Conservation (phyloP, 495 filamentous ascomycete genomes). For the Hyaloscypha variabilis region DNA sequence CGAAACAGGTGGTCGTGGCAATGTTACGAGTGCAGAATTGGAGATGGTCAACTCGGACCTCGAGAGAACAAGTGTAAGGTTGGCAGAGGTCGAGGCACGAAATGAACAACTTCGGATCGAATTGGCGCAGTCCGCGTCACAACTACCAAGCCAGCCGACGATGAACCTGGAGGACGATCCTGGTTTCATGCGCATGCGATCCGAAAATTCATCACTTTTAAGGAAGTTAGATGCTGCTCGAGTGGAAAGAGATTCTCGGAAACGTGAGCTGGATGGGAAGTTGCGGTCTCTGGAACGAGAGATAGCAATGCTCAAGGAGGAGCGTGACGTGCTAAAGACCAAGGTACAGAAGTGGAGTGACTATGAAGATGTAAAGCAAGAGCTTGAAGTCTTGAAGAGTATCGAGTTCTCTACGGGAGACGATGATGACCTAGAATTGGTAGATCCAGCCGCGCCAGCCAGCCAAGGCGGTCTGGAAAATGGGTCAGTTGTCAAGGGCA, state of each 20-base stretch:
- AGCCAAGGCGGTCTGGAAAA: slow-evolving; percentile 38
- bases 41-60: slow-evolving; percentile 91
- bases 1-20: slow-evolving; percentile 50
- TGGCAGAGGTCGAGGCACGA: slow-evolving; percentile 90
- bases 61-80: slow-evolving; percentile 81
- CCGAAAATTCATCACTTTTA: slow-evolving; percentile 89
- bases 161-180: slow-evolving; percentile 81
- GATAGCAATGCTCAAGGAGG: slow-evolving; percentile 61
- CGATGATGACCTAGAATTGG: slow-evolving; percentile 59
- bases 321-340: slow-evolving; percentile 69
- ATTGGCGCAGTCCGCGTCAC: slow-evolving; percentile 83
- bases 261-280: slow-evolving; percentile 71
- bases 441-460: slow-evolving; percentile 21
- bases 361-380: slow-evolving; percentile 94
- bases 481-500: slow-evolving; percentile 54
- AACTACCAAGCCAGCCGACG: slow-evolving; percentile 60
- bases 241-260: slow-evolving; percentile 79
- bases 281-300: slow-evolving; percentile 76
- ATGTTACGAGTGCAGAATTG: slow-evolving; percentile 84
- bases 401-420: slow-evolving; percentile 94
- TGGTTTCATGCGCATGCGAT: slow-evolving; percentile 77
- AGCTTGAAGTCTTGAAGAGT: slow-evolving; percentile 95
- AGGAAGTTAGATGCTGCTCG: slow-evolving; percentile 82
- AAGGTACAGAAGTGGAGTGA: slow-evolving; percentile 90
- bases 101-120: slow-evolving; percentile 94